A percentile compares a stretch with the other conserved stretches of the same genome.
Evolutionary conservation across 441 rosid species (phyloP).

Genomic region (Sinapis alba): DNA sequence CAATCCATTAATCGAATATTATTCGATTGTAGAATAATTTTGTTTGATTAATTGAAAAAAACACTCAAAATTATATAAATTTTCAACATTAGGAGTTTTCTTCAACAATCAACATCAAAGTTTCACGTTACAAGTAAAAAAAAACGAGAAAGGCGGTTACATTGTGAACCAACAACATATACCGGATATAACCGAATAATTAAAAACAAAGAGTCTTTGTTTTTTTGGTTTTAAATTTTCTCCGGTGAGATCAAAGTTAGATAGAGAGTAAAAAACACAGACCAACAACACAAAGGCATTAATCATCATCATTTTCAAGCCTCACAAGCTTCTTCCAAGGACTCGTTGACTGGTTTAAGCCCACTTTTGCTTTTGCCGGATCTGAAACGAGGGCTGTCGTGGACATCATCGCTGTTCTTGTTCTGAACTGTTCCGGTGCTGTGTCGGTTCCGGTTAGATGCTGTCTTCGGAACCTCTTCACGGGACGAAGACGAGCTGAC

Average conservation of each 20-base stretch:
- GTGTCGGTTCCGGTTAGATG: constrained; percentile 56
- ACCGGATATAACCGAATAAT: constrained; percentile 32
- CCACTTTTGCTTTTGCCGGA: constrained; percentile 45
- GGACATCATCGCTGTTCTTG: constrained; percentile 44
- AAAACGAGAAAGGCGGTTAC: constrained; percentile 9
- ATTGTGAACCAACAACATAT: constrained; percentile 27
- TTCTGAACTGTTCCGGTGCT: constrained; percentile 54
- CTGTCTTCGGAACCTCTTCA: constrained; percentile 54
- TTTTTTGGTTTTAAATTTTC: constrained; percentile 16
- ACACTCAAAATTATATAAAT: constrained; percentile 20
- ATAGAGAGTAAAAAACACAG: constrained; percentile 13
- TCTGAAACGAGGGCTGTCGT: constrained; percentile 44
- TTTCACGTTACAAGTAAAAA: not conserved
- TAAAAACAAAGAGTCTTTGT: constrained; percentile 30
- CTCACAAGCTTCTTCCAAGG: constrained; percentile 41
- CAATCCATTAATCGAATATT: not conserved
- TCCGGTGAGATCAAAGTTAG: constrained; percentile 30
- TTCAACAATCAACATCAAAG: constrained; percentile 34
- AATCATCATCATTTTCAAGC: constrained; percentile 28
- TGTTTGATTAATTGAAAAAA: not conserved
- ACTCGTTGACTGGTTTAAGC: constrained; percentile 42
- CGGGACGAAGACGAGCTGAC: constrained; percentile 45
- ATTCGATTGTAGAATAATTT: not conserved
- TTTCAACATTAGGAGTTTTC: constrained; percentile 11
- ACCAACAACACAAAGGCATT: constrained; percentile 27